These are phyloP conservation scores for Lanmaoa pseudosensibilis DNA, from an alignment of 768 basidiomycete genomes.

Conservation along the genomic window DNA sequence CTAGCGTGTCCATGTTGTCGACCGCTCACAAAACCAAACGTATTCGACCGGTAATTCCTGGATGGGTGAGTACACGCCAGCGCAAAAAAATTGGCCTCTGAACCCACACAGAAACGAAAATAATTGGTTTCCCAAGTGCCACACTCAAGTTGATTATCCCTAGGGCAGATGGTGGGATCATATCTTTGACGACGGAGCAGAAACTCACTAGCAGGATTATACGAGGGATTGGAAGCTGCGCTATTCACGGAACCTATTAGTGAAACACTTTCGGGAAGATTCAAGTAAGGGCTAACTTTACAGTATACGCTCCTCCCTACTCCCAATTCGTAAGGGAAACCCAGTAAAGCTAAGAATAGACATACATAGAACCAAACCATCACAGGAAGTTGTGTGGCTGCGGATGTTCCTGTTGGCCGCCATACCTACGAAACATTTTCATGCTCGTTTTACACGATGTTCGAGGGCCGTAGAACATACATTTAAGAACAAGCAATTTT, in stretches of 20 bases:
- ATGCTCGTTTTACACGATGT: not conserved
- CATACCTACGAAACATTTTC: conserved; percentile 11
- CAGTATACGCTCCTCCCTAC: conserved; percentile 17
- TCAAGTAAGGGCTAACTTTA: conserved; percentile 2
- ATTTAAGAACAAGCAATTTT: conserved; percentile 59
- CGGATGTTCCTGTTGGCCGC: conserved; percentile 12
- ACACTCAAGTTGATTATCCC: conserved; percentile 14
- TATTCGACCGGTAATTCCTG: conserved; percentile 20
- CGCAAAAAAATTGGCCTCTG: not conserved
- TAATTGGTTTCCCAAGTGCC: conserved; percentile 11
- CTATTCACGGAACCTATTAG: conserved; percentile 1
- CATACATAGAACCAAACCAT: conserved; percentile 24
- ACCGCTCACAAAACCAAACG: conserved; percentile 19
- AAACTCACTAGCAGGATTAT: conserved; percentile 16
- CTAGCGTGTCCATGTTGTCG: not conserved
- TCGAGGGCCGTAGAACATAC: conserved; percentile 20
- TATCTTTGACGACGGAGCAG: not conserved
- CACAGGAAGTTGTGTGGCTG: conserved; percentile 12
- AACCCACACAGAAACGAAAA: conserved; percentile 20
- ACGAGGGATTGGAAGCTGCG: conserved; percentile 17
- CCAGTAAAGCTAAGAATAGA: not conserved
- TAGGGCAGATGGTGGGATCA: not conserved
- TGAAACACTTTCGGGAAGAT: not conserved
- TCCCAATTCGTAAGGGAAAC: not conserved
- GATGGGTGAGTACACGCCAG: not conserved